Evolutionary conservation across 2,329 filamentous ascomycete species (phyloP).

Genomic region (Aulographum hederae): DNA sequence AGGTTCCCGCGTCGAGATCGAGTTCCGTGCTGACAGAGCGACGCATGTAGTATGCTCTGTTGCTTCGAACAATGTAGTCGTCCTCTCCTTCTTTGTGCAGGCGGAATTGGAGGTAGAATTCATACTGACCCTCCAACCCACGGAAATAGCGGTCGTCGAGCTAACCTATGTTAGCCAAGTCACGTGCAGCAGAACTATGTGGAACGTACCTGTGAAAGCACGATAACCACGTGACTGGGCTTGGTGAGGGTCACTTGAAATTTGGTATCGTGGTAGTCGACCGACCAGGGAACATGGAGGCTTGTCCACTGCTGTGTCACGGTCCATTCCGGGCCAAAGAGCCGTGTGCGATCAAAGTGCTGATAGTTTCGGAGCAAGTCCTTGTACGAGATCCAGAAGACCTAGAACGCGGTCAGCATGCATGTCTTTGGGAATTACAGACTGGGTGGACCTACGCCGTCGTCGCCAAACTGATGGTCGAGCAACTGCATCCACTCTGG

Average conservation of each 20-base stretch:
- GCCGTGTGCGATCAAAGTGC: conserved; percentile 39
- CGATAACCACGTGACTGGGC: conserved; percentile 35
- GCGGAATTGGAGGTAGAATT: conserved; percentile 38
- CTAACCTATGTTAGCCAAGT: conserved; percentile 13
- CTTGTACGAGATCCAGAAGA: conserved; percentile 43
- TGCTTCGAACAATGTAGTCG: conserved; percentile 39
- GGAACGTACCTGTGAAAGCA: conserved; percentile 30
- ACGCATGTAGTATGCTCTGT: conserved; percentile 41
- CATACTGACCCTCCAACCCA: conserved; percentile 37
- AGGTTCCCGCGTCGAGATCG: conserved; percentile 53
- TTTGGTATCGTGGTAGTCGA: conserved; percentile 41
- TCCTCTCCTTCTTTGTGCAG: conserved; percentile 40
- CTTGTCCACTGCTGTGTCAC: conserved; percentile 43
- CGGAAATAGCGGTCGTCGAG: conserved; percentile 42
- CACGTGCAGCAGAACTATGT: neutral
- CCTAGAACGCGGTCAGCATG: conserved; percentile 8
- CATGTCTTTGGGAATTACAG: conserved; percentile 30
- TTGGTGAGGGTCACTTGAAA: conserved; percentile 36
- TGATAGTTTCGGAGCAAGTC: conserved; percentile 40
- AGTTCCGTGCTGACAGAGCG: conserved; percentile 65
- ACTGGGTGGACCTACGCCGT: conserved; percentile 36
- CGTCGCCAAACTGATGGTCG: conserved; percentile 57
- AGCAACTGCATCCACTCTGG: conserved; percentile 58
- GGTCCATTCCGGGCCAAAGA: conserved; percentile 42
- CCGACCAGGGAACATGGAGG: conserved; percentile 39